These are phyloP conservation scores for Botrytis elliptica DNA, from an alignment of 2,329 filamentous ascomycete species.

Conservation along the genomic window DNA sequence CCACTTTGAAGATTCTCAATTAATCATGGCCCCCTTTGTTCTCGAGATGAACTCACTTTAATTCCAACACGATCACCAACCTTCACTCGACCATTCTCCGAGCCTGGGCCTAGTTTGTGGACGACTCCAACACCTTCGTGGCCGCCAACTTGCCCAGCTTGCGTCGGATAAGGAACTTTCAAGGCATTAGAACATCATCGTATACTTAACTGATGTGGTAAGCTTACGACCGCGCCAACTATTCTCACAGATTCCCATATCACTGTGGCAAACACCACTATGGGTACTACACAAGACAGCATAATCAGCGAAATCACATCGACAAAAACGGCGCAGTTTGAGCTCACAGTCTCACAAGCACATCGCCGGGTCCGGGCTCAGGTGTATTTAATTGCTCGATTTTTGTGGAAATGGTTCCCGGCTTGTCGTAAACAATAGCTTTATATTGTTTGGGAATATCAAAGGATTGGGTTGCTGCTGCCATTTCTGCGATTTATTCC, in stretches of 20 bases:
- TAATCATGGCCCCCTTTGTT: not conserved
- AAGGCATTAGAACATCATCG: slow-evolving; percentile 44
- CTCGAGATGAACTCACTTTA: slow-evolving; percentile 48
- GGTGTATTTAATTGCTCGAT: slow-evolving; percentile 62
- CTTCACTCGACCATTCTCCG: slow-evolving; percentile 55
- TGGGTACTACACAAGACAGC: slow-evolving; percentile 48
- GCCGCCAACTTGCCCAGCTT: slow-evolving; percentile 62
- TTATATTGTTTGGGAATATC: slow-evolving; percentile 60
- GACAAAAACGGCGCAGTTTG: not conserved
- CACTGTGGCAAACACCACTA: slow-evolving; percentile 64
- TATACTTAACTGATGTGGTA: slow-evolving; percentile 16
- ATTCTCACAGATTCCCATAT: slow-evolving; percentile 57
- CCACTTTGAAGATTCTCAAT: slow-evolving; percentile 44
- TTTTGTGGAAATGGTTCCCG: slow-evolving; percentile 63
- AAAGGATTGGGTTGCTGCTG: slow-evolving; percentile 32
- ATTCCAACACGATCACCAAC: slow-evolving; percentile 69
- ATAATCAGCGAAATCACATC: slow-evolving; percentile 17
- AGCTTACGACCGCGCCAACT: slow-evolving; percentile 36
- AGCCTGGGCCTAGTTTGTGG: slow-evolving; percentile 62
- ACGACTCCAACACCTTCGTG: slow-evolving; percentile 68
- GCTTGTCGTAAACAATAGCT: slow-evolving; percentile 63
- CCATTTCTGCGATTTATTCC: slow-evolving; percentile 30
- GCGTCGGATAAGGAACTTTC: slow-evolving; percentile 57
- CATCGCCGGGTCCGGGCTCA: slow-evolving; percentile 61
- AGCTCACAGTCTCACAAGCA: slow-evolving; percentile 58